phyloP scores from a whole-genome alignment of 2,329 filamentous ascomycete genomes.

The Clarireedia monteithiana region DNA sequence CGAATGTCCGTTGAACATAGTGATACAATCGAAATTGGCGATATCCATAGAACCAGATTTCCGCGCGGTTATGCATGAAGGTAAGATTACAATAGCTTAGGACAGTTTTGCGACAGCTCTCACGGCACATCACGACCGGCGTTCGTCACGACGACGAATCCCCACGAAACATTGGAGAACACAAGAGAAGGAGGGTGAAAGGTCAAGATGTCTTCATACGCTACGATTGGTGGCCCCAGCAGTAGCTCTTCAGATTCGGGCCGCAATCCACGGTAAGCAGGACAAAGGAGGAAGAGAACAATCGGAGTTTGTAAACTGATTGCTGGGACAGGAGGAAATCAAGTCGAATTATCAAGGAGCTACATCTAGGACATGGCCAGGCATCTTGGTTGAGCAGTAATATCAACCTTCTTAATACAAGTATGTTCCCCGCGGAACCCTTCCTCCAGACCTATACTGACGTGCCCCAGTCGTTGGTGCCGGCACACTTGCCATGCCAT shows the following conservation, averaged over 20 bases:
- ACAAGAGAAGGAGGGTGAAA: background rate
- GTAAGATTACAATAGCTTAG: background rate
- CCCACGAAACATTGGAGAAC: background rate
- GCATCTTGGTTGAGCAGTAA: conserved; percentile 87
- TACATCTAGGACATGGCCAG: conserved; percentile 54
- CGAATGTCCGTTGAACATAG: background rate
- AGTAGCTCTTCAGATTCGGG: conserved; percentile 22
- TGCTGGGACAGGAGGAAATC: conserved; percentile 19
- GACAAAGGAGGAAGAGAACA: background rate
- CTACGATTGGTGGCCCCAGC: conserved; percentile 18
- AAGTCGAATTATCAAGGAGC: conserved; percentile 53
- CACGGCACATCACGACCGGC: background rate
- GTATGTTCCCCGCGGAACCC: conserved; percentile 40
- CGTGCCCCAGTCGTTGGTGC: conserved; percentile 74
- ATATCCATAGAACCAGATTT: too few species aligned
- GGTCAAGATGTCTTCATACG: conserved; percentile 24
- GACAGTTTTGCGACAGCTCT: background rate
- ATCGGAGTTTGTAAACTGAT: background rate
- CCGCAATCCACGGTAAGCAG: conserved; percentile 18
- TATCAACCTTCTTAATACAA: conserved; percentile 94
- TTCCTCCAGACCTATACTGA: conserved; percentile 12
- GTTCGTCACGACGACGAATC: background rate
- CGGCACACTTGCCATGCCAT: conserved; percentile 80
- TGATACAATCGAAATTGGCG: too few species aligned
- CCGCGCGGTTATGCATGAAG: too few species aligned